Evolutionary conservation across 1,284 basidiomycete species (phyloP).

Genomic region (Boletus sp.): DNA sequence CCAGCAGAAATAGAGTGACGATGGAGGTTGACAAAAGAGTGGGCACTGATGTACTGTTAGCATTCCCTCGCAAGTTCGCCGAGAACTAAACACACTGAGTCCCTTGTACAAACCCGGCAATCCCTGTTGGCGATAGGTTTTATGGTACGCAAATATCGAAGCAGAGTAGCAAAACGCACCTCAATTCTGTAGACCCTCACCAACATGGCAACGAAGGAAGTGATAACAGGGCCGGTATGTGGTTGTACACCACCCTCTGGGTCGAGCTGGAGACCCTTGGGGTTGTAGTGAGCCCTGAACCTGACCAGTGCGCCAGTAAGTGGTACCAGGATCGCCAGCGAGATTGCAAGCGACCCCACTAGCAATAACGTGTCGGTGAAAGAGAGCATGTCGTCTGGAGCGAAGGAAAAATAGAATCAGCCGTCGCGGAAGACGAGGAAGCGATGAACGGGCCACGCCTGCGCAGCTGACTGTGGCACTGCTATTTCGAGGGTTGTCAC

Average conservation of each 20-base stretch:
- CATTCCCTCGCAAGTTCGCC: background rate
- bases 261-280: constrained; percentile 81
- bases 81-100: constrained; percentile 51
- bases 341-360: constrained; percentile 47
- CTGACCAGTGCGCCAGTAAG: constrained; percentile 68
- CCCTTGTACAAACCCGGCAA: constrained; percentile 84
- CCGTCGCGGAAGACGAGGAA: background rate
- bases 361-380: constrained; percentile 45
- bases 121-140: constrained; percentile 44
- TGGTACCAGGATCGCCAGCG: constrained; percentile 59
- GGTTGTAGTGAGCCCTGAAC: constrained; percentile 78
- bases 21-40: constrained; percentile 62
- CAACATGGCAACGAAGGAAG: constrained; percentile 67
- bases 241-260: constrained; percentile 72
- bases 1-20: constrained; percentile 55
- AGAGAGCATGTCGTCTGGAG: constrained; percentile 37
- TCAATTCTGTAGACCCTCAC: constrained; percentile 74
- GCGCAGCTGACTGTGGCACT: background rate
- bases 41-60: constrained; percentile 56
- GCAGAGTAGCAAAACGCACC: constrained; percentile 37
- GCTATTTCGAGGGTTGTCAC: constrained; percentile 18
- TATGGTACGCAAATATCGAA: background rate
- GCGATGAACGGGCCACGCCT: background rate
- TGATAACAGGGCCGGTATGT: constrained; percentile 70
- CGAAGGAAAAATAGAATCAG: background rate